phyloP scores from a whole-genome alignment of 345 rosid genomes.

The Populus deltoides region DNA sequence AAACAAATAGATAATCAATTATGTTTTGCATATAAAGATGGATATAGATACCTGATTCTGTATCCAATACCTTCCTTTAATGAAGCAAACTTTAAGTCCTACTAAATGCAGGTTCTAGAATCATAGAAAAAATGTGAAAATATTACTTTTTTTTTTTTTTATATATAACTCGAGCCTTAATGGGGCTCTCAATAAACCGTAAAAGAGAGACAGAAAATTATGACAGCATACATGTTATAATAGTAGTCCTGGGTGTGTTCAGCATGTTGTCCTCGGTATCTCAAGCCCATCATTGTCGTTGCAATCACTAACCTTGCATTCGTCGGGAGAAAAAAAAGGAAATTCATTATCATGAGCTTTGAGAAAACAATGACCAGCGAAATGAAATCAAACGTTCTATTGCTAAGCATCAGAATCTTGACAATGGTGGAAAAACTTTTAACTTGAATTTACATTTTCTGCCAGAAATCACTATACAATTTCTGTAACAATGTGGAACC shows the following conservation, averaged over 20 bases:
- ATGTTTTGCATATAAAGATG: too few relatives aligned
- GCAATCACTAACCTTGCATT: not conserved
- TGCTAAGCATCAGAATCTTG: not conserved
- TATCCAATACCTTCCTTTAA: too few relatives aligned
- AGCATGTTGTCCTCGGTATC: not conserved
- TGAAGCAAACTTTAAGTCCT: too few relatives aligned
- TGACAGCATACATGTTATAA: not conserved
- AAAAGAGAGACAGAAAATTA: too few relatives aligned
- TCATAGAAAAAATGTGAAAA: too few relatives aligned
- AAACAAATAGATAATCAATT: too few relatives aligned
- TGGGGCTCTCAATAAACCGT: not conserved
- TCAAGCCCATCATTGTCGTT: too few relatives aligned
- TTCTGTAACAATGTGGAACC: conserved; percentile 9
- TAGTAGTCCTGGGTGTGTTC: not conserved
- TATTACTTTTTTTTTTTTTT: too few relatives aligned
- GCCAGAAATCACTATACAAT: conserved; percentile 25
- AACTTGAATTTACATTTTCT: conserved; percentile 32
- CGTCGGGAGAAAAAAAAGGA: not conserved
- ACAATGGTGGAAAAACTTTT: not conserved
- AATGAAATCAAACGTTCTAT: not conserved
- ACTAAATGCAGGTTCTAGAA: too few relatives aligned
- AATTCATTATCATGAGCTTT: not conserved
- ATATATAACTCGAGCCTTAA: too few relatives aligned
- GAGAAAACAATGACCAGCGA: too few relatives aligned
- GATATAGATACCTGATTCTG: too few relatives aligned